These are phyloP conservation scores for Curvularia sp. DNA, from an alignment of 2,329 filamentous ascomycete genomes.

Conservation along the genomic window DNA sequence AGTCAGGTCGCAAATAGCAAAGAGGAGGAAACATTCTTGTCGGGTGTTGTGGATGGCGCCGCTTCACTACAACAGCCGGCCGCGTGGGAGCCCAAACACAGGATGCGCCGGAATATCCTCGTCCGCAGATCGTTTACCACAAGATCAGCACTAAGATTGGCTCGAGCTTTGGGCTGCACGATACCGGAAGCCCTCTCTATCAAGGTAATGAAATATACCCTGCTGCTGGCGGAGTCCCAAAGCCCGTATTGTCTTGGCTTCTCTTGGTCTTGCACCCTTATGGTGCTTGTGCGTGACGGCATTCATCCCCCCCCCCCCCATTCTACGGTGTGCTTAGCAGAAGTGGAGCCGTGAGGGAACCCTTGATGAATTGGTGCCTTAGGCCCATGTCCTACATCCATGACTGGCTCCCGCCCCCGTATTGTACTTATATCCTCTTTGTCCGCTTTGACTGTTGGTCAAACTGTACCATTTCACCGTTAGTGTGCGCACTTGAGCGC, in stretches of 20 bases:
- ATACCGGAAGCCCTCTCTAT: constrained; percentile 31
- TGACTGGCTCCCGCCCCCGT: constrained; percentile 20
- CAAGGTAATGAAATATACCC: constrained; percentile 34
- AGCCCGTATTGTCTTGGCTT: constrained; percentile 43
- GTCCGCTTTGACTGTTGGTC: constrained; percentile 21
- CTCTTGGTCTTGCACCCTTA: constrained; percentile 47
- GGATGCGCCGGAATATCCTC: constrained; percentile 26
- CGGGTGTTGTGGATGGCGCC: constrained; percentile 10
- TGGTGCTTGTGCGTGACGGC: constrained; percentile 45
- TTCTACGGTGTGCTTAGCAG: constrained; percentile 42
- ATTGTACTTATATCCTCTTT: constrained; percentile 31
- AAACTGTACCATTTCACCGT: constrained; percentile 13
- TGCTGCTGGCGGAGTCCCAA: constrained; percentile 40
- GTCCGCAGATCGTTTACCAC: constrained; percentile 24
- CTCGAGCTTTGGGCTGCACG: constrained; percentile 33
- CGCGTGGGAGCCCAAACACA: constrained; percentile 25
- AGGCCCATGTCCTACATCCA: constrained; percentile 29
- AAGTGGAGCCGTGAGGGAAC: constrained; percentile 30
- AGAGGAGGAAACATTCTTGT: neutral
- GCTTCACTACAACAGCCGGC: constrained; percentile 14
- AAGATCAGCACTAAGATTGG: constrained; percentile 25
- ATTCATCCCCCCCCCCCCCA: constrained; percentile 38
- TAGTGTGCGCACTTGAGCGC: constrained; percentile 27
- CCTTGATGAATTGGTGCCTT: constrained; percentile 28
- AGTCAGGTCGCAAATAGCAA: constrained; percentile 7